Evolutionary conservation across 1,284 basidiomycete genomes (phyloP).

Genomic region (Apiotrichum mycotoxinovorans): DNA sequence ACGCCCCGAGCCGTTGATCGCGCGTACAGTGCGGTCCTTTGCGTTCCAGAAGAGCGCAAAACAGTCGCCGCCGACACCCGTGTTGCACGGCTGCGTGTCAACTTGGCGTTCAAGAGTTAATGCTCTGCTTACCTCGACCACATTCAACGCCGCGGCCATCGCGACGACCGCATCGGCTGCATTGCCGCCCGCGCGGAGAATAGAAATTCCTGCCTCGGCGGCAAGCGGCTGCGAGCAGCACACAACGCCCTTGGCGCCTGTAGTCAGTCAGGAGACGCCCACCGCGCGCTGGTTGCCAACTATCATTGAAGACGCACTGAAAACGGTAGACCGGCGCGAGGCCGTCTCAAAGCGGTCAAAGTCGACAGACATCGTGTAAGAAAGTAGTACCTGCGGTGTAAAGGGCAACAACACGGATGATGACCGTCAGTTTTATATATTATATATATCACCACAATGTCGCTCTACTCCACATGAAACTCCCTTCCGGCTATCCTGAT

Average conservation of each 20-base stretch:
- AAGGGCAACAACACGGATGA: not conserved
- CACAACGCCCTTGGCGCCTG: conserved; percentile 79
- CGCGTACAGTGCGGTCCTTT: conserved; percentile 64
- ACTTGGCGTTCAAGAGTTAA: too few species aligned
- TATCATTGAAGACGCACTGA: conserved; percentile 55
- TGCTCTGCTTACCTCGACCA: conserved; percentile 9
- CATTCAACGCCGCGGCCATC: conserved; percentile 21
- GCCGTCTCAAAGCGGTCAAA: conserved; percentile 18
- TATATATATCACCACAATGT: too few species aligned
- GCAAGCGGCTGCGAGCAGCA: conserved; percentile 81
- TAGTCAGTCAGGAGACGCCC: conserved; percentile 63
- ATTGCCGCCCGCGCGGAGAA: conserved; percentile 79
- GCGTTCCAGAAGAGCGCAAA: conserved; percentile 87
- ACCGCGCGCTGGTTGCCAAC: too few species aligned
- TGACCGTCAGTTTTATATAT: too few species aligned
- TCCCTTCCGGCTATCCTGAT: too few species aligned
- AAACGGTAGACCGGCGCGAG: conserved; percentile 27
- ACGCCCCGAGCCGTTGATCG: conserved; percentile 58
- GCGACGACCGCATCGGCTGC: conserved; percentile 54
- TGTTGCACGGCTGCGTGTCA: conserved; percentile 18
- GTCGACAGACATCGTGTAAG: not conserved
- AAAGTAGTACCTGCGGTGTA: not conserved
- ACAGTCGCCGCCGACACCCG: conserved; percentile 62
- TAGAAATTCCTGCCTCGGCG: conserved; percentile 74
- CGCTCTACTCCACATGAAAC: too few species aligned